Evolutionary conservation across 805 yeast genomes (phyloP), one percentile per base, ranked within the genome.

Genomic region (Starmerella kuoi): DNA sequence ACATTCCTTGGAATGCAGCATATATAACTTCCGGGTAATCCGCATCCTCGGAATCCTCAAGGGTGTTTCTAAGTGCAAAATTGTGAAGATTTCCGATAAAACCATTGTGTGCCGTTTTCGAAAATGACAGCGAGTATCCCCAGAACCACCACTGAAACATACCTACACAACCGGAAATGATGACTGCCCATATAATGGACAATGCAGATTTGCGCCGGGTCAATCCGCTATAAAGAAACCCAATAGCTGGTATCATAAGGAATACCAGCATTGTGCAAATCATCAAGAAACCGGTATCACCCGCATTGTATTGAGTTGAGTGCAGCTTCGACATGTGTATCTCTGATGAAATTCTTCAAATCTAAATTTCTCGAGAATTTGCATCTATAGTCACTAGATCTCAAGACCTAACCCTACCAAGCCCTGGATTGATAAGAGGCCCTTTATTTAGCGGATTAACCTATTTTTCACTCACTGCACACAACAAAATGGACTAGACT

Each of bases 111-210:
- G 95, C 85, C 0, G 81, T 72, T n/a, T 69, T 54, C 0, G 88
- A 76, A 55, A 91, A 86, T 3, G 97, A 93, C 33, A 88, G 63
- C 0, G 95, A 84, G 59, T 84, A 87, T n/a, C 95, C 96, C 95
- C 97, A 91, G 59, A 88, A 85, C 61, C 86, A 88, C 97, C 97
- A 88, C 59, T 86, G 95, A 57, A 86, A 74, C 41, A 75, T 69
- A 1, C 81, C 85, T 6, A 85, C 75, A 49, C 79, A 69, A 5
- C 82, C 76, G 5, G 85, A 72, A 71, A 78, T 72, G 31, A 84
- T 59, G n/a, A 74, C 76, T 7, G 79, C 74, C 81, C 93, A 84
- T 24, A 86, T 76, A 72, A 84, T 72, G 15, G 88, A 78, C 35
- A 86, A 66, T 0, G 95, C 95, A n/a, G 85, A 76, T 60, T 86